Evolutionary conservation across 2,329 filamentous ascomycete genomes (phyloP).

Genomic region (Coniochaeta sp.): DNA sequence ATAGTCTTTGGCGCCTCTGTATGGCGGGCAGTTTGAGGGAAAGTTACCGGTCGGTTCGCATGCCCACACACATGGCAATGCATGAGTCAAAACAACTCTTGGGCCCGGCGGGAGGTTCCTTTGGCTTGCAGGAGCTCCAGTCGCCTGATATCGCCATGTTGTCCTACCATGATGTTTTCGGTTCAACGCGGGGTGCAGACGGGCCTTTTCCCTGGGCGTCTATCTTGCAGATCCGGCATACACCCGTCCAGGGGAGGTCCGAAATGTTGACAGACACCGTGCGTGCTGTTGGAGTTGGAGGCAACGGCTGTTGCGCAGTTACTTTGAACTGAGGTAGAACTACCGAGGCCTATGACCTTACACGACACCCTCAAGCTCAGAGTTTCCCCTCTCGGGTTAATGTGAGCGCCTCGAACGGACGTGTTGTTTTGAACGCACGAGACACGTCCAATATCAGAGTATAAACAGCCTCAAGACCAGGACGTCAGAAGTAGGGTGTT

Average conservation of each 20-base stretch:
- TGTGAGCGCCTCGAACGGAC: background rate
- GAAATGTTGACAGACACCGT: background rate
- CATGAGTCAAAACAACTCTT: background rate
- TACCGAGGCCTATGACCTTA: background rate
- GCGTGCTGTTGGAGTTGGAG: background rate
- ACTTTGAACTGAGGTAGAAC: background rate
- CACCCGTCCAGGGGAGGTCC: background rate
- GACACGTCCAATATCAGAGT: background rate
- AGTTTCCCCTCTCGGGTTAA: background rate
- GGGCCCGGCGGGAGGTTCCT: background rate
- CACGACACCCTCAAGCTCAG: background rate
- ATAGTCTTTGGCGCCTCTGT: slow-evolving; percentile 1
- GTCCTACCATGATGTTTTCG: background rate
- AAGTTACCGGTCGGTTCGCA: background rate
- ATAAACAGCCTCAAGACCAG: background rate
- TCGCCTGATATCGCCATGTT: background rate
- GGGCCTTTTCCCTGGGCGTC: background rate
- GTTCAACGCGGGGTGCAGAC: background rate
- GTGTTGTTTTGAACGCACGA: background rate
- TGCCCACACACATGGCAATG: background rate
- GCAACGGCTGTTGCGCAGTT: background rate
- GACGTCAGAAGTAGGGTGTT: background rate
- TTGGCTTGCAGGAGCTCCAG: background rate
- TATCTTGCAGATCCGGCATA: background rate
- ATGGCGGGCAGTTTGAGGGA: background rate